Conservation (phyloP, 2,329 filamentous ascomycete species). For the Talaromyces piceae region DNA sequence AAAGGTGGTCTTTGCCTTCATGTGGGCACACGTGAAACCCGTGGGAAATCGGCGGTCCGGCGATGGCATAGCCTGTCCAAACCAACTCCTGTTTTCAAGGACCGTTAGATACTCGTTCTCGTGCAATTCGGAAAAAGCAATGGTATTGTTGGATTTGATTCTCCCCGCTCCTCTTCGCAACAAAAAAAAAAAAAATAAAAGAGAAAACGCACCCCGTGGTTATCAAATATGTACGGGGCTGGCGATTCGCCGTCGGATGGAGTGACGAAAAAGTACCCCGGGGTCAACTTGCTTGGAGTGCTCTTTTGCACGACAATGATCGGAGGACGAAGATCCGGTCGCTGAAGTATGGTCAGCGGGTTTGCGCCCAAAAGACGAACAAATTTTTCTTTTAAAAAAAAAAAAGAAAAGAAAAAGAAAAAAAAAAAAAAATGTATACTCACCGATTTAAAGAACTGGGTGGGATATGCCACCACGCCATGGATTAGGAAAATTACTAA, state of each 20-base stretch:
- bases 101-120: background rate
- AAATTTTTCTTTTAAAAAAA: background rate
- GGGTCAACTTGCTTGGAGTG: conserved; percentile 27
- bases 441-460: background rate
- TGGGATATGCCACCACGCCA: background rate
- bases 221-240: conserved; percentile 47
- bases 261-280: conserved; percentile 46
- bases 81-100: conserved; percentile 37
- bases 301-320: conserved; percentile 25
- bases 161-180: background rate
- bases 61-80: conserved; percentile 43
- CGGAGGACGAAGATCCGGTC: conserved; percentile 34
- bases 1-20: conserved; percentile 43
- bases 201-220: conserved; percentile 32
- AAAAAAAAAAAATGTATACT: no score
- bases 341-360: conserved; percentile 23
- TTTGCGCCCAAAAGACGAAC: background rate
- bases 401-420: no score
- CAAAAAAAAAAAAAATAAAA: background rate
- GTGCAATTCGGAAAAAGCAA: no score
- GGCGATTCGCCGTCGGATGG: conserved; percentile 44
- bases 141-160: background rate
- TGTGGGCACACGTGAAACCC: conserved; percentile 44
- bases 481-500: background rate
- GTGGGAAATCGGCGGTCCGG: conserved; percentile 44